These are phyloP conservation scores for Oxyria digyna DNA, from an alignment of 148 eudicot genomes.

Conservation along the genomic window DNA sequence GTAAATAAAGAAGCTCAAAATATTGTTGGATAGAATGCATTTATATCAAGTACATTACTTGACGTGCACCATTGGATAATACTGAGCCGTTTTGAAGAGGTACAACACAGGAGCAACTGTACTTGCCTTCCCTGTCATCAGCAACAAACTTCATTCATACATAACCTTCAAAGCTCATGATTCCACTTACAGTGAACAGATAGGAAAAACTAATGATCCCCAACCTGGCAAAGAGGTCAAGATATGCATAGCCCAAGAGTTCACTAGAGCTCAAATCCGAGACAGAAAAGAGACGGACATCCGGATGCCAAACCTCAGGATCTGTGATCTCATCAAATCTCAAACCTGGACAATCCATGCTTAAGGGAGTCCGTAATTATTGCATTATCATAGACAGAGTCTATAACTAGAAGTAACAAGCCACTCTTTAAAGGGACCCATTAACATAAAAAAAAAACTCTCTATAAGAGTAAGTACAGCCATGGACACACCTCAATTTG, in stretches of 20 bases:
- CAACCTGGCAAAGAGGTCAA: conserved; percentile 76
- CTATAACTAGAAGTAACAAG: neutral
- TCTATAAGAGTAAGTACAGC: neutral
- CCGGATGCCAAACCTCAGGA: conserved; percentile 78
- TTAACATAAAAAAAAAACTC: neutral
- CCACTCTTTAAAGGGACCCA: too few species aligned
- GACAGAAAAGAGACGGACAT: conserved; percentile 69
- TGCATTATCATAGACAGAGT: neutral
- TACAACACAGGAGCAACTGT: conserved; percentile 75
- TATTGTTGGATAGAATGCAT: neutral
- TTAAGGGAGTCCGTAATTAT: neutral
- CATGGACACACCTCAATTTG: neutral
- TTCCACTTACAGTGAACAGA: neutral
- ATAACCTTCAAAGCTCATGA: conserved; percentile 8
- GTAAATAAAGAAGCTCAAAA: neutral
- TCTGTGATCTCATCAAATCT: conserved; percentile 65
- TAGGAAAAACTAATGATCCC: conserved; percentile 6
- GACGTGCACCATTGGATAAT: conserved; percentile 33
- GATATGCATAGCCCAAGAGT: conserved; percentile 76
- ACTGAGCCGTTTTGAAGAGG: conserved; percentile 80
- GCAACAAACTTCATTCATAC: conserved; percentile 12
- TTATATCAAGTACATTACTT: conserved; percentile 32
- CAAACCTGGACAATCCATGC: conserved; percentile 35
- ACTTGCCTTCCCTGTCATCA: conserved; percentile 72
- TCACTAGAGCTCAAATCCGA: conserved; percentile 66